Evolutionary conservation across 306 rosid species (phyloP).

Genomic region (Adenanthera pavonina): DNA sequence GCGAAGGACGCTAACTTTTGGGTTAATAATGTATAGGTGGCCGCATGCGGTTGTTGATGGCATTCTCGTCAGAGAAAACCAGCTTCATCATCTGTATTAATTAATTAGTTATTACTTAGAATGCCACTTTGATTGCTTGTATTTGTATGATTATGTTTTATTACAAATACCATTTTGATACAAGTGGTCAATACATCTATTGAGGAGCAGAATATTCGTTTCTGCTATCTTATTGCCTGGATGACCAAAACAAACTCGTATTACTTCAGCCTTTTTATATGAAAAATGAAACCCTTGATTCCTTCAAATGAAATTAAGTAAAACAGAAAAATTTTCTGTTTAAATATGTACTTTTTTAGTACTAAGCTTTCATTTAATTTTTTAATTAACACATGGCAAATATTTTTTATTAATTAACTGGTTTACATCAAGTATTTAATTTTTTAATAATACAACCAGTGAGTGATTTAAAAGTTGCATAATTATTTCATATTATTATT

Average conservation of each 20-base stretch:
- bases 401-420: no score
- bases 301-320: not conserved
- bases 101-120: not conserved
- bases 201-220: not conserved
- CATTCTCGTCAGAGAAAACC: slow-evolving; percentile 3
- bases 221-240: not conserved
- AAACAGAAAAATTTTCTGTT: not conserved
- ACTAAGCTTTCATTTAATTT: not conserved
- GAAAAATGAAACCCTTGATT: not conserved
- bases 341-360: not conserved
- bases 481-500: not conserved
- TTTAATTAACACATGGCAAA: not conserved
- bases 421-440: no score
- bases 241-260: not conserved
- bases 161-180: not conserved
- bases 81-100: not conserved
- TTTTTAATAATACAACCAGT: no score
- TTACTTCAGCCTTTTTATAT: not conserved
- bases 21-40: slow-evolving; percentile 16
- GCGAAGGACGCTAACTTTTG: not conserved
- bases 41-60: slow-evolving; percentile 6
- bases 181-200: not conserved
- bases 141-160: not conserved
- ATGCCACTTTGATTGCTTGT: not conserved
- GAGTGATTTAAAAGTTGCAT: not conserved